Evolutionary conservation across 495 filamentous ascomycete species (phyloP).

Genomic region (Lasiosphaeria ovina): DNA sequence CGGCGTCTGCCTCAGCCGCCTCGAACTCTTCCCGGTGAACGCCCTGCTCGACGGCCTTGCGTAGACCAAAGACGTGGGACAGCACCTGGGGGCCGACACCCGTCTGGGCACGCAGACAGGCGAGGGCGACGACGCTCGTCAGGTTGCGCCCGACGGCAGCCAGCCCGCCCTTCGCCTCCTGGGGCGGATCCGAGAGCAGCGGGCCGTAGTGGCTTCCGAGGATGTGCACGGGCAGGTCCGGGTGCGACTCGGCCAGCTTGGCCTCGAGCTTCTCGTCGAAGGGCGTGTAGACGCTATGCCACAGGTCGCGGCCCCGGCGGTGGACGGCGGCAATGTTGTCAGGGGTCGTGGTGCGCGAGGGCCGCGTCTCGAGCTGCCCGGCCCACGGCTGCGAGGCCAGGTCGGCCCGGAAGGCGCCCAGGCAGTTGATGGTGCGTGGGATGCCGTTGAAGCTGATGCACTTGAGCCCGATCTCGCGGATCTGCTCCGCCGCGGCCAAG

Average conservation of each 20-base stretch:
- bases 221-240: slow-evolving; percentile 76
- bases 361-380: slow-evolving; percentile 42
- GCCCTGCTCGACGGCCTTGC: slow-evolving; percentile 70
- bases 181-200: slow-evolving; percentile 62
- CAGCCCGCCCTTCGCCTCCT: slow-evolving; percentile 28
- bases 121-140: slow-evolving; percentile 67
- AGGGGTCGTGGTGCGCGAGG: slow-evolving; percentile 47
- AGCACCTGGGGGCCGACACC: slow-evolving; percentile 77
- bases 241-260: slow-evolving; percentile 66
- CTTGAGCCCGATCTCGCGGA: slow-evolving; percentile 77
- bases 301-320: slow-evolving; percentile 58
- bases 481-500: slow-evolving; percentile 65
- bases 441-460: slow-evolving; percentile 85
- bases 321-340: slow-evolving; percentile 53
- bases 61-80: slow-evolving; percentile 70
- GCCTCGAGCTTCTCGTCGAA: slow-evolving; percentile 65
- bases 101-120: slow-evolving; percentile 69
- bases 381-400: slow-evolving; percentile 33
- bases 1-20: slow-evolving; percentile 22
- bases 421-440: slow-evolving; percentile 75
- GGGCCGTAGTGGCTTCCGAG: slow-evolving; percentile 68
- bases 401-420: slow-evolving; percentile 60
- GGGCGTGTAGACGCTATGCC: slow-evolving; percentile 70
- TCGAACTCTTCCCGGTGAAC: slow-evolving; percentile 47
- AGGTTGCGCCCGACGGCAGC: slow-evolving; percentile 59